Conservation (phyloP, 225 moss, liverwort and hornwort genomes). For the Sphagnum tenellum region DNA sequence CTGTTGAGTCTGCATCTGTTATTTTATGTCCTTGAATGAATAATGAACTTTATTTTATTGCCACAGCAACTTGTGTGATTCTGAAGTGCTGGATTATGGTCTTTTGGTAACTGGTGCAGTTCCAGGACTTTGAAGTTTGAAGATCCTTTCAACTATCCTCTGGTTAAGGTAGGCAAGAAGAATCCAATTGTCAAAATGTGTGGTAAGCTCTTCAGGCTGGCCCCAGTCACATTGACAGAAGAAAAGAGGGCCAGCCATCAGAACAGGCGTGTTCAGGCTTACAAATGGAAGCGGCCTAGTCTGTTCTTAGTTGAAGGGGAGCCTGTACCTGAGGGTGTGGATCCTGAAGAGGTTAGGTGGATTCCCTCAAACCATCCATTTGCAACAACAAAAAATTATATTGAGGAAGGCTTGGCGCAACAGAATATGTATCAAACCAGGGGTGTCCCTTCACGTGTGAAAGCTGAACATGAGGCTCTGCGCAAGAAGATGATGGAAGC, state of each 20-base stretch:
- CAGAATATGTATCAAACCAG: slow-evolving; percentile 91
- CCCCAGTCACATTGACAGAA: slow-evolving; percentile 79
- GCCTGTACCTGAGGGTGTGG: slow-evolving; percentile 84
- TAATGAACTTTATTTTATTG: no score
- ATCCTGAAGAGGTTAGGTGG: slow-evolving; percentile 97
- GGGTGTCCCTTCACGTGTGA: slow-evolving; percentile 84
- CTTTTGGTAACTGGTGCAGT: slow-evolving; percentile 33
- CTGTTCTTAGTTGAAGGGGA: slow-evolving; percentile 90
- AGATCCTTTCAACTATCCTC: slow-evolving; percentile 91
- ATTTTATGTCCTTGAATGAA: no score
- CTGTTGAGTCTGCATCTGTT: no score
- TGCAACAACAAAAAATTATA: slow-evolving; percentile 80
- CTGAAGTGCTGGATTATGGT: no score
- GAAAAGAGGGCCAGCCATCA: slow-evolving; percentile 78
- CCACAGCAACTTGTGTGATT: no score
- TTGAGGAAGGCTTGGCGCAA: slow-evolving; percentile 88
- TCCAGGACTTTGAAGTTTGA: slow-evolving; percentile 63
- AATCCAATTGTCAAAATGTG: slow-evolving; percentile 82
- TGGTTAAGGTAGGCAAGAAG: slow-evolving; percentile 58
- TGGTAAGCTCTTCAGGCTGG: slow-evolving; percentile 79
- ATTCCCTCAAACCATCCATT: slow-evolving; percentile 99
- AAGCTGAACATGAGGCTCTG: slow-evolving; percentile 88
- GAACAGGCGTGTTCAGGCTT: slow-evolving; percentile 89
- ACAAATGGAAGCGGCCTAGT: slow-evolving; percentile 89
- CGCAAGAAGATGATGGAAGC: slow-evolving; percentile 80